Evolutionary conservation across 139 green algal genomes (phyloP), one percentile per base, ranked within the genome.

Genomic region (Chlamydomonas sp.): DNA sequence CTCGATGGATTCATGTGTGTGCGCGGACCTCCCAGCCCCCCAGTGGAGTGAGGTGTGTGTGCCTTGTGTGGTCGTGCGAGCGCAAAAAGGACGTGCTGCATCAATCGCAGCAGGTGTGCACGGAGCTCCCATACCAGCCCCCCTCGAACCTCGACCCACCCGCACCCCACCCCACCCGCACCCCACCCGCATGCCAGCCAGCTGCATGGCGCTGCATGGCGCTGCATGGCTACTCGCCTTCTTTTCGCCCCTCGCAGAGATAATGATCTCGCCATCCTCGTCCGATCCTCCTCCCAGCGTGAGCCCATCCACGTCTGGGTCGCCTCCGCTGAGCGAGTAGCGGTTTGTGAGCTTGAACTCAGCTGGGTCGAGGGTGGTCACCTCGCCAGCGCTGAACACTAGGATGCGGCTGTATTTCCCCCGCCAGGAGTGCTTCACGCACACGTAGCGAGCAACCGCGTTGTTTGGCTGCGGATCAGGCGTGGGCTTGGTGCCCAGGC

Each of bases 361-460:
- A 5, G 31, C 83, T 0, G 91, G 90, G 50, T 96, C 85, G 30
- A 91, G 82, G 1, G 91, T 97, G 35, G 89, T 66, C 1, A 97
- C 47, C 6, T 72, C 77, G 1, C 70, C 77, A 2, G 83, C 75
- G 35, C 85, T 90, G 39, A 97, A 76, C 65, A 76, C 85, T 26
- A 97, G 66, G 22, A 97, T 69, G 5, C 62, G n/a, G 3, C 77
- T 66, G 69, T 92, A 96, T 39, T 68, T 73, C 8, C 90, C 90
- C 0, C 87, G 69, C 91, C 91, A 97, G 2, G 79, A 86, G 59
- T 83, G 72, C 76, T 97, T 97, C 16, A 79, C 89, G 34, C 84
- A 84, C 5, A 88, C 57, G 65, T 87, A 96, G 22, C 91, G 81
- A 0, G 60, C 75, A 1, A 92, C 35, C 33, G 64, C 78, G 37